Evolutionary conservation across 129 eudicot genomes (phyloP).

Genomic region (Centrapalus pauciflorus): DNA sequence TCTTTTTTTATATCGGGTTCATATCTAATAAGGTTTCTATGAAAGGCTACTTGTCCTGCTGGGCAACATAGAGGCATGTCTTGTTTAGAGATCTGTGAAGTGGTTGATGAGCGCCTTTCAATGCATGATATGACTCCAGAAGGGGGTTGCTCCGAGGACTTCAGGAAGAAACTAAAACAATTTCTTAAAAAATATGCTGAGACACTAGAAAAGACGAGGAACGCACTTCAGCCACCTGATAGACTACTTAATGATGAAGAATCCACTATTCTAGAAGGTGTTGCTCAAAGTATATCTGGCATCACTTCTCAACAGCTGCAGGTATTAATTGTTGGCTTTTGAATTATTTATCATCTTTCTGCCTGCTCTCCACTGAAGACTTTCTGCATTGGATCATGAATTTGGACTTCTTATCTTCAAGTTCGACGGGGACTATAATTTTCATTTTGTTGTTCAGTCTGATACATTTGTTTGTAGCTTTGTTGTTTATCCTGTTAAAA

Average conservation of each 20-base stretch:
- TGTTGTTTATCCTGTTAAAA: neutral
- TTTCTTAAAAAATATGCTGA: conserved; percentile 38
- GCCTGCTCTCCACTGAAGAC: neutral
- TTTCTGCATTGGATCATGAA: neutral
- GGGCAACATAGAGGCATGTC: conserved; percentile 45
- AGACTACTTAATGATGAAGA: conserved; percentile 24
- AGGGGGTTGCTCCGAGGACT: conserved; percentile 59
- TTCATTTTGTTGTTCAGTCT: neutral
- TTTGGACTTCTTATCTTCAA: neutral
- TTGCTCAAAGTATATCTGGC: conserved; percentile 63
- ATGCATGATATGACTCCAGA: conserved; percentile 50
- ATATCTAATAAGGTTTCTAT: conserved; percentile 9
- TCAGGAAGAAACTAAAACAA: conserved; percentile 28
- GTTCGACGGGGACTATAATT: neutral
- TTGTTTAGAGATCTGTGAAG: conserved; percentile 42
- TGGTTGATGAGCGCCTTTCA: conserved; percentile 42
- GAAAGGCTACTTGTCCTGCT: conserved; percentile 87
- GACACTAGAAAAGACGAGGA: conserved; percentile 30
- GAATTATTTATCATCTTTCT: neutral
- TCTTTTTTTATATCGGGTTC: neutral
- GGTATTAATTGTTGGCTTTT: conserved; percentile 30
- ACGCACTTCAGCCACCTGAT: conserved; percentile 33
- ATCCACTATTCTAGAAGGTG: conserved; percentile 30
- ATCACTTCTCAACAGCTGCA: conserved; percentile 62
- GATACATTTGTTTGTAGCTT: neutral